Evolutionary conservation across 75 land plant species (phyloP), one percentile per base, ranked within the genome.

Genomic region (Azolla pinnata): DNA sequence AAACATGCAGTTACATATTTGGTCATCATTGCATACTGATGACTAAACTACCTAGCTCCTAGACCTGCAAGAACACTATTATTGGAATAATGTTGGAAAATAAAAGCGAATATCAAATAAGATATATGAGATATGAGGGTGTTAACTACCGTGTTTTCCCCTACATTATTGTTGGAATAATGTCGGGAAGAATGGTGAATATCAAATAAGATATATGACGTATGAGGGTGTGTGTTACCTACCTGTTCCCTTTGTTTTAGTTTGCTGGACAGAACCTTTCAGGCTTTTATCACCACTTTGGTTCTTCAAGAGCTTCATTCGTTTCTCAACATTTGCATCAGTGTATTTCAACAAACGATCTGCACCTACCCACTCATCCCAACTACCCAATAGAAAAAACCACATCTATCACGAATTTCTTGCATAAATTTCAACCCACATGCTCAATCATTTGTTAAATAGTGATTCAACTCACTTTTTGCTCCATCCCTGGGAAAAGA

Each of bases 331-430:
- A 69, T 89, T 89, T 45, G 81, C 87, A 17, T 83, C 90, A 10
- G 75, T 85, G 48, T 66, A 61, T 38, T 88, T 80, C 82, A 93
- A 31, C 59, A 89, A 65, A 17, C 98, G 86, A 29, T 88, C 90
- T 19, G 57, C 29, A 9, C 79, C 82, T 16, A 93, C 86, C 98
- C 98, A 93, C 69, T 93, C 98, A 75, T 93, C 98, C 98, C 98
- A 93, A 64, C 89, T 93, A 75, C 69, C 19, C 52, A 57, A 2
- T n/a, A 50, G 50, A 45, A 42, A 47, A 3, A 18, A 47, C 14
- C 14, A 14, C 42, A 38, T 7, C 42, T 7, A 38, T 7, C 42
- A 38, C 14, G 10, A 38, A 14, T 14, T 7, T 7, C 42, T 7
- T 38, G 7, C 42, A 38, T 14, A 7, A 7, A 7, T 47, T 9